These are phyloP conservation scores for Tinospora cordifolia DNA, from an alignment of 164 flowering plant species.

Conservation along the genomic window DNA sequence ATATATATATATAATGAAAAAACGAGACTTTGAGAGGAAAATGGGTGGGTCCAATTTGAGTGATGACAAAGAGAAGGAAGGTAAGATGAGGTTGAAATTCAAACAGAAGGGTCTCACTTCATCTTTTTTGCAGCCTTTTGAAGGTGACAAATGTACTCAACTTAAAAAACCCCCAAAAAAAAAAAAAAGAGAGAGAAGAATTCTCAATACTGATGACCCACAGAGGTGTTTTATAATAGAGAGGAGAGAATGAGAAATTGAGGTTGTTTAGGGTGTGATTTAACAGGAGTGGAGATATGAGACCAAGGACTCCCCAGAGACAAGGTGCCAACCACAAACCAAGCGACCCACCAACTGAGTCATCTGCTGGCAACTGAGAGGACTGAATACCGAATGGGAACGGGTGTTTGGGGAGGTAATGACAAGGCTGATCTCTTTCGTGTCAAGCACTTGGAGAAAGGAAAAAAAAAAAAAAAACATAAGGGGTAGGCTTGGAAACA, in stretches of 20 bases:
- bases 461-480: too few relatives aligned
- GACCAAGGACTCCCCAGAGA: background rate
- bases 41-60: background rate
- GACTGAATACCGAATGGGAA: background rate
- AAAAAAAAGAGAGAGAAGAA: background rate
- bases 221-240: background rate
- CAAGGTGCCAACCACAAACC: background rate
- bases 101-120: background rate
- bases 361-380: background rate
- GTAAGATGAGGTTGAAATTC: background rate
- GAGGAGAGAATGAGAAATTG: background rate
- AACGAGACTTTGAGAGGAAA: too few relatives aligned
- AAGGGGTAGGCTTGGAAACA: background rate
- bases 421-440: conserved; percentile 2
- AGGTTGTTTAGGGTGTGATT: background rate
- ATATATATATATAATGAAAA: too few relatives aligned
- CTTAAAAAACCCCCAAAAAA: background rate
- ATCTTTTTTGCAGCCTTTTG: background rate
- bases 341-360: background rate
- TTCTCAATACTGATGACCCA: background rate
- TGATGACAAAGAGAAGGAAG: conserved; percentile 1
- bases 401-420: background rate
- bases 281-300: background rate
- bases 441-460: background rate
- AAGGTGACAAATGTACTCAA: background rate